Evolutionary conservation across 768 basidiomycete genomes (phyloP), one percentile per base, ranked within the genome.

Genomic region (Lentinula edodes): DNA sequence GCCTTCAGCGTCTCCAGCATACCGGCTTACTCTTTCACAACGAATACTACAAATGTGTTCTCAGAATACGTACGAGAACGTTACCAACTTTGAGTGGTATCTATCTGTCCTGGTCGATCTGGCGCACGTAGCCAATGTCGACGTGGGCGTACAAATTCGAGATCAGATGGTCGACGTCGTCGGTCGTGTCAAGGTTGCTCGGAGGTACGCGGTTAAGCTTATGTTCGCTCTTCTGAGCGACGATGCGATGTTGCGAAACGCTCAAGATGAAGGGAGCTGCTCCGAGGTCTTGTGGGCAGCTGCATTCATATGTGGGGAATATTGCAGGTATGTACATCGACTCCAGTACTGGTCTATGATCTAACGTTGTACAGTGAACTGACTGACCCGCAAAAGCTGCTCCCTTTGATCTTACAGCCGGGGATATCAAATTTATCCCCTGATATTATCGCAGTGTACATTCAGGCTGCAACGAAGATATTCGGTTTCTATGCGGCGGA

Each of bases 51-150:
- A 79, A n/a, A 91, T 98, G 66, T 89, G 92, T 61, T 90, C 92
- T 2, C 83, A 85, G 60, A 86, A 86, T 41, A 90, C 88, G 20
- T 98, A 96, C 70, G 87, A 88, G 57, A 90, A 94, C 67, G 81
- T 99, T 32, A 80, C 83, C 50, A 95, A 98, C 74, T 98, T 98
- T 69, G 93, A 98, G 70, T 99, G 97, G 96, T 97, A 94, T 72
- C 81, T 98, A 20, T 97, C 96, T 5, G 93, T 95, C 7, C 85
- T 98, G 34, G 84, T 98, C 51, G 95, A 98, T 69, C 79, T 98
- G 8, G 87, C 93, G 0, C 93, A 97, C 69, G 81, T 98, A 43
- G 90, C 93, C 55, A 83, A 87, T 32, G 91, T 88, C 52, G 79
- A 90, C 65, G 79, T 97, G 52, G 94, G 94, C 1, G 68, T 75